Evolutionary conservation across 306 rosid genomes (phyloP).

Genomic region (Delonix regia): DNA sequence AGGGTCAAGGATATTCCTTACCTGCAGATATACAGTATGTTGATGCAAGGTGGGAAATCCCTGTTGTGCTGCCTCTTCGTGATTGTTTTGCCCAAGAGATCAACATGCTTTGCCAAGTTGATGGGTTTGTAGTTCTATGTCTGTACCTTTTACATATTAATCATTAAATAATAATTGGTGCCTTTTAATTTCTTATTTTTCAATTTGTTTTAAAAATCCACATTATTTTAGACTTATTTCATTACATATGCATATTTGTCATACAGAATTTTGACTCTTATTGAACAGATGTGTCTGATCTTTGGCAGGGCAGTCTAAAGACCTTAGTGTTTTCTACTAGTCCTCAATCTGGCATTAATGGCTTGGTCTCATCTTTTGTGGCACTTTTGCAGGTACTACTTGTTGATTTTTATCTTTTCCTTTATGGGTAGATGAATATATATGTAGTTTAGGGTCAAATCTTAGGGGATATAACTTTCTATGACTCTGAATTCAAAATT

Average conservation of each 20-base stretch:
- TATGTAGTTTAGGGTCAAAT: neutral
- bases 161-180: neutral
- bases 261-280: slow-evolving; percentile 3
- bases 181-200: neutral
- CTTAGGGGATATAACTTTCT: slow-evolving; percentile 1
- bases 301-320: slow-evolving; percentile 95
- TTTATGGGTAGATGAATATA: neutral
- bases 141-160: neutral
- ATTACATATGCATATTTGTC: neutral
- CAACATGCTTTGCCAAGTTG: slow-evolving; percentile 75
- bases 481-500: slow-evolving; percentile 4
- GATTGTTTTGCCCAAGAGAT: slow-evolving; percentile 88
- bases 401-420: slow-evolving; percentile 9
- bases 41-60: slow-evolving; percentile 85
- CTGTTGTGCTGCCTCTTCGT: slow-evolving; percentile 86
- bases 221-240: neutral
- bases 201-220: neutral
- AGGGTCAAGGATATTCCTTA: slow-evolving; percentile 94
- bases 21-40: slow-evolving; percentile 95
- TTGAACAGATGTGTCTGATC: slow-evolving; percentile 39
- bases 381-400: slow-evolving; percentile 73
- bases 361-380: slow-evolving; percentile 86
- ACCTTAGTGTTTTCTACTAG: slow-evolving; percentile 53
- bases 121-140: slow-evolving; percentile 69
- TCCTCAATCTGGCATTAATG: slow-evolving; percentile 66